These are phyloP conservation scores for Podaxis carcinomalis DNA, from an alignment of 768 basidiomycete genomes.

Conservation along the genomic window DNA sequence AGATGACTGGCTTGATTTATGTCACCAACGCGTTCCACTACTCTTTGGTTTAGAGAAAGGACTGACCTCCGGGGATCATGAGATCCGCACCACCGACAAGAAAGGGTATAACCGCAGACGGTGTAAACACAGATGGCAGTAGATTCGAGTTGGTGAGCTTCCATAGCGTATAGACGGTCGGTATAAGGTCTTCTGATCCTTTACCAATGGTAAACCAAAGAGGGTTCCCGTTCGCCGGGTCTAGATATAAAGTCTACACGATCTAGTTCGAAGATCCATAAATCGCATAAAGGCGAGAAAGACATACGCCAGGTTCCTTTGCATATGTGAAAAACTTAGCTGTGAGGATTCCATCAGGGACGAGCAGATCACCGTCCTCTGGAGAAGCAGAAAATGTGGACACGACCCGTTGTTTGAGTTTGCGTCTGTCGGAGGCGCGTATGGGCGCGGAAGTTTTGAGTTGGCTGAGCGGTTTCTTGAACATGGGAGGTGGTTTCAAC, in stretches of 20 bases:
- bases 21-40: neutral
- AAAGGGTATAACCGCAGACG: slow-evolving; percentile 63
- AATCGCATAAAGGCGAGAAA: neutral
- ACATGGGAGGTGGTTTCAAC: slow-evolving; percentile 41
- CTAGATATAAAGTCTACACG: slow-evolving; percentile 57
- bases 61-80: slow-evolving; percentile 82
- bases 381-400: slow-evolving; percentile 40
- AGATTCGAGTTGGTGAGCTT: slow-evolving; percentile 52
- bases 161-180: slow-evolving; percentile 83
- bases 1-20: slow-evolving; percentile 51
- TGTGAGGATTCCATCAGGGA: slow-evolving; percentile 69
- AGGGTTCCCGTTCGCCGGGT: slow-evolving; percentile 57
- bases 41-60: neutral
- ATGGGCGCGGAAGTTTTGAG: slow-evolving; percentile 75
- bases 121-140: slow-evolving; percentile 69
- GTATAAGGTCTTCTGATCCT: slow-evolving; percentile 61
- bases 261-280: slow-evolving; percentile 1
- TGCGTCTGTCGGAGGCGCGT: slow-evolving; percentile 68
- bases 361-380: slow-evolving; percentile 64
- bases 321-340: slow-evolving; percentile 65
- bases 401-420: slow-evolving; percentile 58
- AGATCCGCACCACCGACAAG: slow-evolving; percentile 80
- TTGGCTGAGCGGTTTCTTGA: slow-evolving; percentile 71
- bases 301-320: slow-evolving; percentile 60
- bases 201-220: slow-evolving; percentile 78